Evolutionary conservation across 495 filamentous ascomycete genomes (phyloP).

Genomic region (Letharia lupina): DNA sequence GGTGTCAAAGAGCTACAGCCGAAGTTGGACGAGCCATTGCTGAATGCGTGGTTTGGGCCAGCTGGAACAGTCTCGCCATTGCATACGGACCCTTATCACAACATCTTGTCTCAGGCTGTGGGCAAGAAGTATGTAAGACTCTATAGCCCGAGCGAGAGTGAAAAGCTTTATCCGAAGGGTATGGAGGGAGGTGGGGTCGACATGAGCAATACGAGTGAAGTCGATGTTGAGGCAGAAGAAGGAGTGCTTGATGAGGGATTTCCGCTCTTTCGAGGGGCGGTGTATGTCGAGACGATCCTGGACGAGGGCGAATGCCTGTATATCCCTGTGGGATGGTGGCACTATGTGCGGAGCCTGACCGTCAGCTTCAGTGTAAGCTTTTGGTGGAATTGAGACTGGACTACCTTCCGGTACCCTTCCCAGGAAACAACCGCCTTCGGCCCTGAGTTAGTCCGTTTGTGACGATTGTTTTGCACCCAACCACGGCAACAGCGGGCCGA

Average conservation of each 20-base stretch:
- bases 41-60: slow-evolving; percentile 92
- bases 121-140: slow-evolving; percentile 85
- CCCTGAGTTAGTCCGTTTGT: neutral
- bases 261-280: slow-evolving; percentile 49
- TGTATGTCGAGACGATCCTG: slow-evolving; percentile 72
- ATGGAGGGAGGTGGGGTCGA: slow-evolving; percentile 65
- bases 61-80: slow-evolving; percentile 80
- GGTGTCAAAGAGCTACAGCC: slow-evolving; percentile 32
- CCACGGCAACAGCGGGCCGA: neutral
- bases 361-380: slow-evolving; percentile 94
- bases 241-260: slow-evolving; percentile 46
- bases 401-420: neutral
- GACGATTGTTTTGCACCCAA: neutral
- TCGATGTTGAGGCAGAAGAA: slow-evolving; percentile 58
- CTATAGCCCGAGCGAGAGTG: slow-evolving; percentile 59
- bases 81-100: slow-evolving; percentile 91
- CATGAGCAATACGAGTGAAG: slow-evolving; percentile 81
- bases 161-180: slow-evolving; percentile 56
- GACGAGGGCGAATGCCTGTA: slow-evolving; percentile 78
- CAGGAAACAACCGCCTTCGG: neutral
- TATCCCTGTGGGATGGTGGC: slow-evolving; percentile 96
- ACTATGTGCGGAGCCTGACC: slow-evolving; percentile 82
- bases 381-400: slow-evolving; percentile 72
- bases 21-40: slow-evolving; percentile 40
- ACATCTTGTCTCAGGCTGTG: slow-evolving; percentile 83